Conservation (phyloP, 2,329 filamentous ascomycete genomes). For the Fusarium burgessii region DNA sequence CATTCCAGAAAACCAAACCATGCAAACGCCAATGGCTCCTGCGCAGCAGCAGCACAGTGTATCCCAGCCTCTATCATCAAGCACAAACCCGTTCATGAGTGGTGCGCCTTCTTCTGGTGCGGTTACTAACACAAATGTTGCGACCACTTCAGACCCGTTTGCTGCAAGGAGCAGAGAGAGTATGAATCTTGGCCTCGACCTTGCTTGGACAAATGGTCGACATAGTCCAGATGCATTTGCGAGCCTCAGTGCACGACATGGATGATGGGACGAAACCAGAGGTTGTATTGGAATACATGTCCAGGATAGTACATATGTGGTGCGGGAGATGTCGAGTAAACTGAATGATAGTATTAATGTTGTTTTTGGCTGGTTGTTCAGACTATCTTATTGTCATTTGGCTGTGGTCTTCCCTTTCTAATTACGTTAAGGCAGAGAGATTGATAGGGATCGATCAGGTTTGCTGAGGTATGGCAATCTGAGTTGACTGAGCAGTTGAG, state of each 20-base stretch:
- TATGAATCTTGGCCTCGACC: conserved; percentile 72
- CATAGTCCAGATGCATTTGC: conserved; percentile 86
- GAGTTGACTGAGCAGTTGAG: not conserved
- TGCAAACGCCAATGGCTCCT: conserved; percentile 44
- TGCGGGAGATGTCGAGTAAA: conserved; percentile 28
- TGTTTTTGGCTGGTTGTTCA: conserved; percentile 28
- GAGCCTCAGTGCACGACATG: conserved; percentile 74
- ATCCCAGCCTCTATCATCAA: conserved; percentile 55
- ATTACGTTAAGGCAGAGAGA: not conserved
- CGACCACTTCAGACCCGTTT: conserved; percentile 58
- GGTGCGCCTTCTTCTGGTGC: conserved; percentile 45
- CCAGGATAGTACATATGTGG: conserved; percentile 42
- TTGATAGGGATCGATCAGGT: not conserved
- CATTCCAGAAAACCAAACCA: conserved; percentile 48
- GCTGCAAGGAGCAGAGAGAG: conserved; percentile 73
- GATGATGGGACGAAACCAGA: conserved; percentile 50
- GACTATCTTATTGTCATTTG: not conserved
- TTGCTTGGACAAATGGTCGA: conserved; percentile 75
- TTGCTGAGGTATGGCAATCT: not conserved
- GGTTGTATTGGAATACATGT: conserved; percentile 28
- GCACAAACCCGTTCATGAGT: conserved; percentile 69
- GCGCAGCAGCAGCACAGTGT: conserved; percentile 44
- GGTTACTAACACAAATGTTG: conserved; percentile 34
- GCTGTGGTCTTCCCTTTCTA: not conserved
- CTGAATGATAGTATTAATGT: conserved; percentile 49